Conservation (phyloP, 306 rosid genomes). For the Potentilla sterilis region DNA sequence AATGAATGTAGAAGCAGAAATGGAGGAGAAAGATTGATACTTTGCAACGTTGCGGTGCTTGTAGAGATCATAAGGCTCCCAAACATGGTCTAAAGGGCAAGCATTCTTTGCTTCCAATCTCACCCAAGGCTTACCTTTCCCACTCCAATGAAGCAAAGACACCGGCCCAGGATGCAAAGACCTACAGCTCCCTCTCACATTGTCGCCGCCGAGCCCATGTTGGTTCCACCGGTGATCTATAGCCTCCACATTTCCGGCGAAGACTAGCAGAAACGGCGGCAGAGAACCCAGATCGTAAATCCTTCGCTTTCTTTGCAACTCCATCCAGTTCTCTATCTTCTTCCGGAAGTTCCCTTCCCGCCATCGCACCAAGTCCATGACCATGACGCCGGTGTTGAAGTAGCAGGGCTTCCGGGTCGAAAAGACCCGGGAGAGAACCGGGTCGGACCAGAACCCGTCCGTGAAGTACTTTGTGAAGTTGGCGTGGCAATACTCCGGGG, state of each 20-base stretch:
- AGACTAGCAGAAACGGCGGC: constrained; percentile 74
- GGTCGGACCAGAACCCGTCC: constrained; percentile 76
- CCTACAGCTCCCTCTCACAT: constrained; percentile 77
- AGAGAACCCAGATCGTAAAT: constrained; percentile 85
- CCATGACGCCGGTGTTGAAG: constrained; percentile 95
- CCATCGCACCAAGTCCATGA: constrained; percentile 78
- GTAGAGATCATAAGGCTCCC: constrained; percentile 92
- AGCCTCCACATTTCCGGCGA: constrained; percentile 78
- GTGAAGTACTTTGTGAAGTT: constrained; percentile 94
- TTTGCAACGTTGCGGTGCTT: constrained; percentile 23
- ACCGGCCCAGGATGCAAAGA: constrained; percentile 92
- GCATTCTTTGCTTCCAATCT: constrained; percentile 68
- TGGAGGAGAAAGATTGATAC: constrained; percentile 14
- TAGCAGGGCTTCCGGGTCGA: constrained; percentile 58
- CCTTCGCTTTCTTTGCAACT: constrained; percentile 62
- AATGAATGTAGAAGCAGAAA: constrained; percentile 42
- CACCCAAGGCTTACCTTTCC: constrained; percentile 98
- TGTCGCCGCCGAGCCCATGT: constrained; percentile 93
- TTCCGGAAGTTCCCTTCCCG: constrained; percentile 60
- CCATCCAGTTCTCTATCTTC: constrained; percentile 92
- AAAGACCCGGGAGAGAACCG: constrained; percentile 63
- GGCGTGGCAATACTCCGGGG: constrained; percentile 97
- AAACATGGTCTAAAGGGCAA: constrained; percentile 70
- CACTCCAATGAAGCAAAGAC: constrained; percentile 89
- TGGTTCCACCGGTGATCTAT: constrained; percentile 95